A percentile compares a stretch with the other conserved stretches of the same genome.
Evolutionary conservation across 2,329 filamentous ascomycete genomes (phyloP).

Genomic region (Pseudopyrenochaeta lycopersici): DNA sequence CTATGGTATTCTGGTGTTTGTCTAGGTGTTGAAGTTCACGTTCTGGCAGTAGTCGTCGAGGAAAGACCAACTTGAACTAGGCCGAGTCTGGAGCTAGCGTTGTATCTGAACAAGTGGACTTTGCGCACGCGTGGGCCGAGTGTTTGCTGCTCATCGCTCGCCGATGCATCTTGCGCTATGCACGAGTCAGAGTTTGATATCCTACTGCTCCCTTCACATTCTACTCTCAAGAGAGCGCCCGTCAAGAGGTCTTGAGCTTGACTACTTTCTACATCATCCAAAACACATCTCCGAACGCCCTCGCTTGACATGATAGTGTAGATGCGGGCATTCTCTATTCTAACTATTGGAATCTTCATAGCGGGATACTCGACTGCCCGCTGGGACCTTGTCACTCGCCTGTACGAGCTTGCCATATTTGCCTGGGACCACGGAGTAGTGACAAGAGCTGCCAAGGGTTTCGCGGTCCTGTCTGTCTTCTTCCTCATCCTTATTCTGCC

Average conservation of each 20-base stretch:
- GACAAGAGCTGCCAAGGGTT: constrained; percentile 84
- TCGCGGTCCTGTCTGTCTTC: constrained; percentile 80
- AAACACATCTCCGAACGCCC: background rate
- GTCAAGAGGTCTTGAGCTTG: background rate
- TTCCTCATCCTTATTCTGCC: constrained; percentile 88
- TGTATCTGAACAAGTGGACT: constrained; percentile 4
- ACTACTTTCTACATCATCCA: background rate
- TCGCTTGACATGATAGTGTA: constrained; percentile 49
- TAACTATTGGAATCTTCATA: constrained; percentile 98
- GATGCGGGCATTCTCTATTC: constrained; percentile 98
- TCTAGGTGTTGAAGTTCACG: background rate
- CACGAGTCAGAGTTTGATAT: constrained; percentile 6
- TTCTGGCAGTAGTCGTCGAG: constrained; percentile 2
- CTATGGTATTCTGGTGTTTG: background rate
- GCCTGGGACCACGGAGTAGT: constrained; percentile 99
- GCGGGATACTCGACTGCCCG: constrained; percentile 99
- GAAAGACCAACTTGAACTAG: constrained; percentile 9
- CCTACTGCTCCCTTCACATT: background rate
- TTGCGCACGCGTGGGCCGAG: constrained; percentile 13
- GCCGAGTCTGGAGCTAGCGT: constrained; percentile 7
- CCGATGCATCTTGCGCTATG: constrained; percentile 22
- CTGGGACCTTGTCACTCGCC: constrained; percentile 96
- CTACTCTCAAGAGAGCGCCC: background rate
- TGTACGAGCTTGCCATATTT: constrained; percentile 97
- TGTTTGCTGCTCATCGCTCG: constrained; percentile 7